Evolutionary conservation across 2,329 filamentous ascomycete genomes (phyloP).

Genomic region (Colletotrichum higginsianum): DNA sequence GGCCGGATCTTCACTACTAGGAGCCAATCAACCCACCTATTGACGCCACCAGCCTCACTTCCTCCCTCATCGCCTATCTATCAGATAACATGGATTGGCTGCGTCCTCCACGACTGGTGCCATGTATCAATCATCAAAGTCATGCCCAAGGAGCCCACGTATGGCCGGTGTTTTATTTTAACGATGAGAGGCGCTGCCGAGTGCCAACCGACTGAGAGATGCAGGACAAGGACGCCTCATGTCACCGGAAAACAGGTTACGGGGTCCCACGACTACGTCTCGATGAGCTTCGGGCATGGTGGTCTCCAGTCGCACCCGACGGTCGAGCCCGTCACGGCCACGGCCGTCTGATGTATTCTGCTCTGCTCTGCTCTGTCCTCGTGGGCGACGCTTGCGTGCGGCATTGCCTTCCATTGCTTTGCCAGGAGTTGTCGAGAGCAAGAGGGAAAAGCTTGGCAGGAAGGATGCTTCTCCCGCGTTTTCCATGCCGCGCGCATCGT

Average conservation of each 20-base stretch:
- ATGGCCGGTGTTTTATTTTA: background rate
- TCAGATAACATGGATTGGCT: background rate
- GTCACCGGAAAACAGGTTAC: background rate
- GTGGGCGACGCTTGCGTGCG: slow-evolving; percentile 16
- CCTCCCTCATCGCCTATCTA: background rate
- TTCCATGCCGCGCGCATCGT: background rate
- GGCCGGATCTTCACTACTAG: background rate
- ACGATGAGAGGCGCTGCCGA: background rate
- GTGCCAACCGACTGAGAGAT: background rate
- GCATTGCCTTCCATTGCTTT: background rate
- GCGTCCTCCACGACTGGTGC: background rate
- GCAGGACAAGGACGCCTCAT: background rate
- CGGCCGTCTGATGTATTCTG: too few relatives aligned
- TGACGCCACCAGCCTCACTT: slow-evolving; percentile 17
- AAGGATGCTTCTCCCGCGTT: slow-evolving; percentile 11
- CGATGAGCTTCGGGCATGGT: slow-evolving; percentile 13
- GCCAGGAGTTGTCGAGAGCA: background rate
- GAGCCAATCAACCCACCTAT: background rate
- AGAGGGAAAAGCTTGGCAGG: background rate
- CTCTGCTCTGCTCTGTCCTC: background rate
- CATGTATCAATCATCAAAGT: background rate
- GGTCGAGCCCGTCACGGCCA: slow-evolving; percentile 1
- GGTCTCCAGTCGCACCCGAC: slow-evolving; percentile 9
- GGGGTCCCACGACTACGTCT: background rate
- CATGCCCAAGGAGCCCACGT: background rate